Percentiles rank a stretch among this genome's conserved stretches.
These are phyloP conservation scores for Xylaria sp. DNA, from an alignment of 2,329 filamentous ascomycete species.

Conservation along the genomic window DNA sequence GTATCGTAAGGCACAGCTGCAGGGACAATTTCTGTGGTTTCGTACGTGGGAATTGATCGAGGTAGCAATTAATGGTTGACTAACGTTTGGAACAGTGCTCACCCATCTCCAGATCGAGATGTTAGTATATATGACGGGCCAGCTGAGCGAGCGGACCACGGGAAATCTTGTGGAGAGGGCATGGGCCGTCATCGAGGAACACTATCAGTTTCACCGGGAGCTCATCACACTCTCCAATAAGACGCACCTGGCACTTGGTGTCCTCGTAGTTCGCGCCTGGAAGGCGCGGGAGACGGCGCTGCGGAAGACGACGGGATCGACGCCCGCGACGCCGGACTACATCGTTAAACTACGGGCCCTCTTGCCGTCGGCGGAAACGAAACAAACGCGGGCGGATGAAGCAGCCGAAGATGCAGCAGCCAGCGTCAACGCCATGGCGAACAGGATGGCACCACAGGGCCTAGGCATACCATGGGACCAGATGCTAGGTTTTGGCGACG, in stretches of 20 bases:
- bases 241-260: slow-evolving; percentile 56
- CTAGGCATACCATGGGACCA: slow-evolving; percentile 48
- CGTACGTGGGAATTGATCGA: slow-evolving; percentile 49
- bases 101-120: slow-evolving; percentile 66
- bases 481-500: slow-evolving; percentile 48
- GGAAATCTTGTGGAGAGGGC: slow-evolving; percentile 64
- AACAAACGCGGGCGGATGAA: slow-evolving; percentile 43
- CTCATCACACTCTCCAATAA: slow-evolving; percentile 61
- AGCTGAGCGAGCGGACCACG: slow-evolving; percentile 60
- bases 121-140: slow-evolving; percentile 64
- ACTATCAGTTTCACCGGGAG: slow-evolving; percentile 62
- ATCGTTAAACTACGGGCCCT: slow-evolving; percentile 57
- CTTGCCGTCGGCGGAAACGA: slow-evolving; percentile 54
- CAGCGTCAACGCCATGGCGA: slow-evolving; percentile 14
- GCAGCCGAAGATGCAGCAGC: slow-evolving; percentile 24
- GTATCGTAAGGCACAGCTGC: slow-evolving; percentile 55
- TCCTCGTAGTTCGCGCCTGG: slow-evolving; percentile 64
- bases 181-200: slow-evolving; percentile 59
- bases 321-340: slow-evolving; percentile 57
- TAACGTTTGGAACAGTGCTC: slow-evolving; percentile 42
- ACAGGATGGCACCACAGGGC: slow-evolving; percentile 23
- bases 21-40: slow-evolving; percentile 65
- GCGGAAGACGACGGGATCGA: slow-evolving; percentile 49
- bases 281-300: slow-evolving; percentile 58
- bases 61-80: not conserved